Conservation (phyloP, 345 rosid genomes). For the Nephelium lappaceum region DNA sequence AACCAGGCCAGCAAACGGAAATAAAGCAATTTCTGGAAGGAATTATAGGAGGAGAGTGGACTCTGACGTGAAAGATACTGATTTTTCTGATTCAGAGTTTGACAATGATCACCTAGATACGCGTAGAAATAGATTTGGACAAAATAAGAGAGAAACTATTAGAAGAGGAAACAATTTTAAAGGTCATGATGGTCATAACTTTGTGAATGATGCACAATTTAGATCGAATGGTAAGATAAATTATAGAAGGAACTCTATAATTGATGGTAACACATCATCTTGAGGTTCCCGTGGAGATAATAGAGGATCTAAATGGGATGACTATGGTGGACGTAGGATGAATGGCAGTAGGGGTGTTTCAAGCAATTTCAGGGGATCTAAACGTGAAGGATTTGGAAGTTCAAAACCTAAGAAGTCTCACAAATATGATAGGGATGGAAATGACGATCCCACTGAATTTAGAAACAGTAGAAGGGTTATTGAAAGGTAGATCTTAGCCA, state of each 20-base stretch:
- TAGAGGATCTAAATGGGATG: slow-evolving; percentile 23
- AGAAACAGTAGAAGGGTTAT: slow-evolving; percentile 58
- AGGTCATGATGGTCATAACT: slow-evolving; percentile 26
- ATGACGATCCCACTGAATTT: slow-evolving; percentile 35
- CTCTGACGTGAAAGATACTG: slow-evolving; percentile 20
- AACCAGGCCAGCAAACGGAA: slow-evolving; percentile 31
- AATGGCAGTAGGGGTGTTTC: slow-evolving; percentile 20
- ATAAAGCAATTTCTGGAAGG: slow-evolving; percentile 30
- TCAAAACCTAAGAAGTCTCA: slow-evolving; percentile 21
- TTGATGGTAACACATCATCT: slow-evolving; percentile 27
- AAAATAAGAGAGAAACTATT: slow-evolving; percentile 25
- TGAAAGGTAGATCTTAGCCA: slow-evolving; percentile 42
- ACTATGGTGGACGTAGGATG: slow-evolving; percentile 17
- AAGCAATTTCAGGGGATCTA: slow-evolving; percentile 19
- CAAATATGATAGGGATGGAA: slow-evolving; percentile 21
- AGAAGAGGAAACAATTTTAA: slow-evolving; percentile 40
- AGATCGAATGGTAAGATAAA: slow-evolving; percentile 20
- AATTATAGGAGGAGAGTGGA: slow-evolving; percentile 36
- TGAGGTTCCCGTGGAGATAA: slow-evolving; percentile 21
- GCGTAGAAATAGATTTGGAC: slow-evolving; percentile 30
- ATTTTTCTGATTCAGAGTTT: slow-evolving; percentile 49
- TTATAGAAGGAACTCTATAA: slow-evolving; percentile 12
- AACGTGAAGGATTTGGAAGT: slow-evolving; percentile 22
- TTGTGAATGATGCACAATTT: slow-evolving; percentile 28
- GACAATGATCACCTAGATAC: slow-evolving; percentile 34